phyloP scores from a whole-genome alignment of 2,329 filamentous ascomycete genomes.

The Venturia pyrina region DNA sequence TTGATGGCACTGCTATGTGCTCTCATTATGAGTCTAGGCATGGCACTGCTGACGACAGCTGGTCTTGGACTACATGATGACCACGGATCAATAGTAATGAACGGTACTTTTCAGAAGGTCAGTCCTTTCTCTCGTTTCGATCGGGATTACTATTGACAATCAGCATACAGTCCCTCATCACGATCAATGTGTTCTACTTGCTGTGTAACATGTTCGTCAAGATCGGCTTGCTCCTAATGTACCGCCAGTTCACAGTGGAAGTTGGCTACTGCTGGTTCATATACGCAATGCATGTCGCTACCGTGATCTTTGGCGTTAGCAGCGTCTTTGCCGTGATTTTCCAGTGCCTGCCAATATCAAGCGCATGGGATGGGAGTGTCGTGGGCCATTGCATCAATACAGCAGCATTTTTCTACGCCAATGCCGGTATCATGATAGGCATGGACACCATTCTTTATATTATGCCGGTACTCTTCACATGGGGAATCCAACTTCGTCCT shows the following conservation, averaged over 20 bases:
- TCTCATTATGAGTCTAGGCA: not conserved
- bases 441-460: constrained; percentile 29
- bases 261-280: constrained; percentile 20
- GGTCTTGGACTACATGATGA: constrained; percentile 1
- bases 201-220: constrained; percentile 31
- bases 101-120: constrained; percentile 6
- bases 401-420: constrained; percentile 24
- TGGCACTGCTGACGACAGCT: not conserved
- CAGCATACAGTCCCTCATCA: constrained; percentile 17
- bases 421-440: constrained; percentile 26
- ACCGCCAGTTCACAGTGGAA: constrained; percentile 26
- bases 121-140: not conserved
- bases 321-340: constrained; percentile 26
- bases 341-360: constrained; percentile 27
- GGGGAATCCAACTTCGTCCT: constrained; percentile 24
- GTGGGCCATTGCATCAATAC: constrained; percentile 26
- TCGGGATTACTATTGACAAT: no score
- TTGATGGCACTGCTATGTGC: constrained; percentile 4
- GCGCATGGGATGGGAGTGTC: constrained; percentile 21
- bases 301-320: constrained; percentile 24
- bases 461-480: constrained; percentile 29
- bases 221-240: constrained; percentile 30
- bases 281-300: constrained; percentile 24
- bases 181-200: constrained; percentile 28
- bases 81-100: not conserved